Conservation (phyloP, 2,329 filamentous ascomycete species). For the Davidsoniella virescens region DNA sequence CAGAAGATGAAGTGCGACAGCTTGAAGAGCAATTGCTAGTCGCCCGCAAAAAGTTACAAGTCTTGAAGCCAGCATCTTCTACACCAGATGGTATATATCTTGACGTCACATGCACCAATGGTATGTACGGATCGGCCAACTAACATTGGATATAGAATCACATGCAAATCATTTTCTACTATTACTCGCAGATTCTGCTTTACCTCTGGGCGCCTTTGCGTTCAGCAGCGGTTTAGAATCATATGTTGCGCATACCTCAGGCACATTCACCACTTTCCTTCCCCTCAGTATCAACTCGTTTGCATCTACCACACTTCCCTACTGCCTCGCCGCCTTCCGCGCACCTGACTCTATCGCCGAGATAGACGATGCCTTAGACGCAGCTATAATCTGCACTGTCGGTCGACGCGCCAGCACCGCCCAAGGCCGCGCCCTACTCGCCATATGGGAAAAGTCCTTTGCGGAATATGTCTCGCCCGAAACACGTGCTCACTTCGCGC, state of each 20-base stretch:
- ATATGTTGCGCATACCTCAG: slow-evolving; percentile 51
- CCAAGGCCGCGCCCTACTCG: slow-evolving; percentile 58
- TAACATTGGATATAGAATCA: not conserved
- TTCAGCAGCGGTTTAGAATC: slow-evolving; percentile 74
- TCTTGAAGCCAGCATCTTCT: not conserved
- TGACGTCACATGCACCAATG: not conserved
- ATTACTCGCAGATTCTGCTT: slow-evolving; percentile 63
- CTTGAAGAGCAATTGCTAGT: slow-evolving; percentile 6
- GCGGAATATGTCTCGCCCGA: slow-evolving; percentile 16
- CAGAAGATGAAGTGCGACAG: slow-evolving; percentile 7
- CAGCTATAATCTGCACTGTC: slow-evolving; percentile 62
- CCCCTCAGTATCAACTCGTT: slow-evolving; percentile 53
- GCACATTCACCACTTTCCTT: slow-evolving; percentile 48
- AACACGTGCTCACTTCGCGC: slow-evolving; percentile 18
- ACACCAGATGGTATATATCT: too few relatives aligned
- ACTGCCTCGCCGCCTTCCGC: slow-evolving; percentile 52
- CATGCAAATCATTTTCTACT: slow-evolving; percentile 48
- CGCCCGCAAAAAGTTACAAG: slow-evolving; percentile 1
- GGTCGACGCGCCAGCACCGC: slow-evolving; percentile 57
- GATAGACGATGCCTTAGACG: slow-evolving; percentile 63
- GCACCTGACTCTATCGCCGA: slow-evolving; percentile 31
- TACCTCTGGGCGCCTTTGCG: slow-evolving; percentile 73
- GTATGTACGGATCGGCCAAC: too few relatives aligned
- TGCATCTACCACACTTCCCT: slow-evolving; percentile 57
- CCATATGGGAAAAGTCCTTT: slow-evolving; percentile 62